Conservation (phyloP, 2,329 filamentous ascomycete genomes). For the Cladosporium sphaerospermum region DNA sequence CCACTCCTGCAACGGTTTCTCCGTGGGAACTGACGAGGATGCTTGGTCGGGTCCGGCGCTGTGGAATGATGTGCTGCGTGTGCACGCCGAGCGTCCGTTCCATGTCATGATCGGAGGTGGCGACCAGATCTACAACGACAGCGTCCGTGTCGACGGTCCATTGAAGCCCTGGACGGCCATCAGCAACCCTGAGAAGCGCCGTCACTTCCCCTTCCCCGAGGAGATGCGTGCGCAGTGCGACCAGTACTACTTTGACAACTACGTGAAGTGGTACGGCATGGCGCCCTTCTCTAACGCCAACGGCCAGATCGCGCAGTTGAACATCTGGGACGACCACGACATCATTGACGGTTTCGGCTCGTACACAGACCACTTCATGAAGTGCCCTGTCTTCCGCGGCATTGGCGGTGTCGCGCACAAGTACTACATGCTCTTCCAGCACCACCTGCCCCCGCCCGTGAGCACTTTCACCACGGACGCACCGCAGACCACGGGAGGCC, state of each 20-base stretch:
- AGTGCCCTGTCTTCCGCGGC: conserved; percentile 57
- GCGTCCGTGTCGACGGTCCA: conserved; percentile 77
- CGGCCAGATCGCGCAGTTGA: conserved; percentile 57
- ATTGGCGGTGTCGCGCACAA: conserved; percentile 53
- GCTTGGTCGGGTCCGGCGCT: conserved; percentile 54
- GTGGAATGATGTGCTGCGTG: conserved; percentile 59
- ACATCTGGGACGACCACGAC: conserved; percentile 61
- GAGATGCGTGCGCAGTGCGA: conserved; percentile 54
- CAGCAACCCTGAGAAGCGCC: conserved; percentile 53
- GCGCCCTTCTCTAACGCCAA: conserved; percentile 55
- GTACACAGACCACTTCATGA: conserved; percentile 63
- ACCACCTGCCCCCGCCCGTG: conserved; percentile 75
- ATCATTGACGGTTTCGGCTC: conserved; percentile 62
- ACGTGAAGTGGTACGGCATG: conserved; percentile 63
- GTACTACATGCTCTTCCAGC: conserved; percentile 60
- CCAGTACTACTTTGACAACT: conserved; percentile 57
- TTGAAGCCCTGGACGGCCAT: conserved; percentile 61
- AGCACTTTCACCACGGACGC: conserved; percentile 80
- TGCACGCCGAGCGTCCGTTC: conserved; percentile 55
- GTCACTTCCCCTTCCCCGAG: conserved; percentile 60
- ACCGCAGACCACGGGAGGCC: conserved; percentile 45
- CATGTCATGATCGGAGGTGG: conserved; percentile 79
- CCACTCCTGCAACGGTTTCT: conserved; percentile 64
- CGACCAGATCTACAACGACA: conserved; percentile 75
- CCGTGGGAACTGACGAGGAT: conserved; percentile 58